Conservation (phyloP, 2,329 filamentous ascomycete species). For the Chrysoporthe deuterocubensis region DNA sequence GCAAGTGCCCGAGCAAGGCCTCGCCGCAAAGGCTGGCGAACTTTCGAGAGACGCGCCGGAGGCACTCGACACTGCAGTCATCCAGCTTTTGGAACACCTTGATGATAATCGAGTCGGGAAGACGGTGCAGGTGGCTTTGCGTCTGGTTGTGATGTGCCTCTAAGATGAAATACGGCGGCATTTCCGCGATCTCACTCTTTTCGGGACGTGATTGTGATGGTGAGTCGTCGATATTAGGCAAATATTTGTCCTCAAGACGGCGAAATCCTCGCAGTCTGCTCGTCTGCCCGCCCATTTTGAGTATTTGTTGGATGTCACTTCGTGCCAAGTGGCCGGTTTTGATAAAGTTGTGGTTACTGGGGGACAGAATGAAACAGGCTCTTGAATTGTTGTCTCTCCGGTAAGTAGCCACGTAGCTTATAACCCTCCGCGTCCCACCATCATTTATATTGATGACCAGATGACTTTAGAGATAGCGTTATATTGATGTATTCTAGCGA, state of each 20-base stretch:
- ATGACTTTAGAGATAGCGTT: not conserved
- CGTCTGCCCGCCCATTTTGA: not conserved
- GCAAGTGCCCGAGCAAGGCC: not conserved
- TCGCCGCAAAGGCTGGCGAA: slow-evolving; percentile 3
- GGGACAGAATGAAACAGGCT: not conserved
- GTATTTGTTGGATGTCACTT: not conserved
- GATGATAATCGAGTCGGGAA: not conserved
- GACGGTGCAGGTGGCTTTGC: not conserved
- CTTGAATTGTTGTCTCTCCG: not conserved
- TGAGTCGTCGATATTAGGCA: not conserved
- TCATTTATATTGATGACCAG: not conserved
- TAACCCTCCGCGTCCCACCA: not conserved
- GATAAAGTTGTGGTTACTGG: not conserved
- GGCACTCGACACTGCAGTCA: slow-evolving; percentile 6
- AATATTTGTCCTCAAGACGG: not conserved
- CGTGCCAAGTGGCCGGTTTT: not conserved
- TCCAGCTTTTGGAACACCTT: not conserved
- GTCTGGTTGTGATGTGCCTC: slow-evolving; percentile 3
- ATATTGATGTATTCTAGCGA: not conserved
- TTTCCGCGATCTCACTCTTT: not conserved
- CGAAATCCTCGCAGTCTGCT: not conserved
- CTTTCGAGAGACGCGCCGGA: slow-evolving; percentile 8
- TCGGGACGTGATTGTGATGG: not conserved
- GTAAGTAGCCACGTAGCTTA: not conserved
- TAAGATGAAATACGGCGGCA: not conserved